Conservation (phyloP, 176 grass and related monocot genomes). For the Miscanthus lutarioriparius region DNA sequence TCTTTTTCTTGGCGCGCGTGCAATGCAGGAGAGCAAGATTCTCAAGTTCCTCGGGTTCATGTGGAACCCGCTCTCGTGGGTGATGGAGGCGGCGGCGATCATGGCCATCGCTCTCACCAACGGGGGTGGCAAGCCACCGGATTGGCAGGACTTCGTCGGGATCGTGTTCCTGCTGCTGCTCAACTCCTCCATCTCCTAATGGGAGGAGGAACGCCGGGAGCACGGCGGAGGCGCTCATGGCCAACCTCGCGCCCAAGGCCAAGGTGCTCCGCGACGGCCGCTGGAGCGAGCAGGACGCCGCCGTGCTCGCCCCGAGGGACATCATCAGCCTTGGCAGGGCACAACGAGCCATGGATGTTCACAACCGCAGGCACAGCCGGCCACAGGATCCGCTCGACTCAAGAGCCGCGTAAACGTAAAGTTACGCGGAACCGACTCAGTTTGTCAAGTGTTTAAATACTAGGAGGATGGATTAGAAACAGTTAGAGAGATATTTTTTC, state of each 20-base stretch:
- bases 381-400: too few relatives aligned
- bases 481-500: too few relatives aligned
- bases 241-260: constrained; percentile 79
- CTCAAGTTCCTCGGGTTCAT: constrained; percentile 96
- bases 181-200: constrained; percentile 87
- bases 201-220: constrained; percentile 93
- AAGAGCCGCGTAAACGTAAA: too few relatives aligned
- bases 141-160: constrained; percentile 98
- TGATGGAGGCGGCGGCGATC: constrained; percentile 88
- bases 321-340: constrained; percentile 93
- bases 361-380: too few relatives aligned
- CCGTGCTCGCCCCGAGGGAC: constrained; percentile 82
- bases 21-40: constrained; percentile 72
- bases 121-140: constrained; percentile 64
- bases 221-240: constrained; percentile 89
- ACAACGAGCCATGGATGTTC: too few relatives aligned
- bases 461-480: too few relatives aligned
- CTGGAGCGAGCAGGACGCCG: constrained; percentile 74
- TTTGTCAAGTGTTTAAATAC: too few relatives aligned
- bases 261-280: constrained; percentile 80
- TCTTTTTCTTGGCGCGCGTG: too few relatives aligned
- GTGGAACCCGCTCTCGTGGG: constrained; percentile 99
- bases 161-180: constrained; percentile 69
- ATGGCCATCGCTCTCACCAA: constrained; percentile 91
- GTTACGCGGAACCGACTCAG: too few relatives aligned